These are phyloP conservation scores for Russula compacta DNA, from an alignment of 768 basidiomycete species.

Conservation along the genomic window DNA sequence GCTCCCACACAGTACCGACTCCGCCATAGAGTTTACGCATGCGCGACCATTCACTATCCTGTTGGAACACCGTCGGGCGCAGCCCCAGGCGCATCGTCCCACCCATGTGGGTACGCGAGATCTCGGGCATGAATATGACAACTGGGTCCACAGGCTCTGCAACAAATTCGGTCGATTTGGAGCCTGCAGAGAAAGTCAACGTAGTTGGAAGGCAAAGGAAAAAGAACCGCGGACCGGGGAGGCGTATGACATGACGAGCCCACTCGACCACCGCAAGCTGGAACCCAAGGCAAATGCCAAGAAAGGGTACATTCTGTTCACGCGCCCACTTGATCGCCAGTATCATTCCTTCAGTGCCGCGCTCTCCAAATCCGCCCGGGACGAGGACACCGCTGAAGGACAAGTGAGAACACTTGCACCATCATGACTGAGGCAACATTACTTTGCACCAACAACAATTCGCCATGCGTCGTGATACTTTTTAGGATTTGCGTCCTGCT, in stretches of 20 bases:
- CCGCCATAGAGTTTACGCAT: conserved; percentile 78
- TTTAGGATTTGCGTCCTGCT: conserved; percentile 70
- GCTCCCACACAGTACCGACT: conserved; percentile 79
- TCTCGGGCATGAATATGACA: conserved; percentile 97
- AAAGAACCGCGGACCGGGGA: conserved; percentile 41
- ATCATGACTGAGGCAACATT: conserved; percentile 23
- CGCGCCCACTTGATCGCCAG: conserved; percentile 96
- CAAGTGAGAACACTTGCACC: conserved; percentile 11
- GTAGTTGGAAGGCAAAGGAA: background rate
- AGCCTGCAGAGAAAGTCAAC: conserved; percentile 39
- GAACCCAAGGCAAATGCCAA: conserved; percentile 97
- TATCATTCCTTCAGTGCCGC: conserved; percentile 97
- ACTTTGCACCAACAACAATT: conserved; percentile 84
- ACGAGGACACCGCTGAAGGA: conserved; percentile 81
- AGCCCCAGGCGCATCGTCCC: conserved; percentile 99
- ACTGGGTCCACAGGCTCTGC: conserved; percentile 55
- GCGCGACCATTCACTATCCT: conserved; percentile 64
- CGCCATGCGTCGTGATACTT: conserved; percentile 96
- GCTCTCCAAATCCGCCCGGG: conserved; percentile 89
- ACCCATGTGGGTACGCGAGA: conserved; percentile 95
- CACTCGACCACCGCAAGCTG: conserved; percentile 95
- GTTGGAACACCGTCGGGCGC: conserved; percentile 87
- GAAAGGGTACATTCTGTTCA: conserved; percentile 89
- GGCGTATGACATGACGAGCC: conserved; percentile 73
- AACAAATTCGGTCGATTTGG: conserved; percentile 79